Base-by-base conservation (phyloP, 768 basidiomycete species). In the Boletellus ananiceps region DNA sequence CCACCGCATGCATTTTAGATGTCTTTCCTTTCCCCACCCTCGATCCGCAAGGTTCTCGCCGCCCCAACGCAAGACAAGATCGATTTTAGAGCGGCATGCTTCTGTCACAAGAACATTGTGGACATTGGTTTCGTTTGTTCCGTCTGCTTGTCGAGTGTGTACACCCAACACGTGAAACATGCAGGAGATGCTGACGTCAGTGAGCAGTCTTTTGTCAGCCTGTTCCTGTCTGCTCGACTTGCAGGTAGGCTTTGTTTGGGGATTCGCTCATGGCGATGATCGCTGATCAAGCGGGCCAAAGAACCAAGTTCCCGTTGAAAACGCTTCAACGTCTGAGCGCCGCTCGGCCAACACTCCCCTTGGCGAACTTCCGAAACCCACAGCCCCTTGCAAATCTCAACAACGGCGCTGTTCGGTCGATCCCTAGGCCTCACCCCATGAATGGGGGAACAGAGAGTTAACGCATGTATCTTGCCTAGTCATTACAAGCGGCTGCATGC, bases 51-150 rank as follows among this genome's bases (percentile, higher is more conserved):
- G 60, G 74, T 83, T 40, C 74, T 98, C 32, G 82, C 87, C 0
- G 83, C 90, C 18, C 95, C 95, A 1, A 90, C 90, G 6, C 93
- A 96, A 69, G 94, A 98, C 65, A 87, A 83, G 61, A 86, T 98
- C 51, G 96, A 98, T 67, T 95, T 98, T 63, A 82, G 96, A 27
- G 96, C 96, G 0, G 95, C 94, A 8, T 98, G 95, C 65, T 98
- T 99, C 74, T 99, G 96, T 71, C 96, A 98, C 70, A 96, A 97
- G 67, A 86, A 86, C 46, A 95, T 96, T 41, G 82, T 98, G 35
- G 95, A 98, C 64, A 81, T 98, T 46, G 96, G 93, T 47, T 99
- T 93, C 58, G 93, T 99, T 18, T 99, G 96, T 66, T 95, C 93
- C n/a, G 93, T 99, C 29, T 99, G 96, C 66, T 71, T 99, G 27